Evolutionary conservation across 1,284 basidiomycete species (phyloP), one percentile per base, ranked within the genome.

Genomic region (Ustilago hordei): DNA sequence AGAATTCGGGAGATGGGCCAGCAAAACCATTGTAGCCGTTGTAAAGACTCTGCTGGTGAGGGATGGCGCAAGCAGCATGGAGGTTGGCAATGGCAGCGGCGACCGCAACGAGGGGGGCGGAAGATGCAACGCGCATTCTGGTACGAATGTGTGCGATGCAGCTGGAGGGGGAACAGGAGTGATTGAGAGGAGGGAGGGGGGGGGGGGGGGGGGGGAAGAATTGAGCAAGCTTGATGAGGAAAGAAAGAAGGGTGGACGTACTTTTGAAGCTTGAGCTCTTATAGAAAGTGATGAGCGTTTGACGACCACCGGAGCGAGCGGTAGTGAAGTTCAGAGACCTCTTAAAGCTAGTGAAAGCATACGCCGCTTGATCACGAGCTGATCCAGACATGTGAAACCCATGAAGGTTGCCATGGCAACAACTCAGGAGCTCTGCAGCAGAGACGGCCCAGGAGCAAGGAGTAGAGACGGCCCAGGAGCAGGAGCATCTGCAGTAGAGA

Each of bases 1-100:
- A 73, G 34, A 70, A 66, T 41, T 77, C 67, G 54, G 66, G 57
- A 0, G 66, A 12, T 3, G 64, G 62, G 4, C 58, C 58, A 2
- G 60, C 39, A 7, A 77, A 63, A 9, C 75, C 75, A 28, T 77
- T 77, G 67, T 58, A 77, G 35, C 63, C 54, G 59, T 77, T 67
- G 61, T 73, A 77, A 1, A 77, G 69, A 39, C 47, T 55, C 55
- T 73, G 69, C 60, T 73, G 66, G 55, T 72, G 69, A 32, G 75
- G 75, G 1, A 73, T 34, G 13, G 63, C 75, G 3, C 56, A 63
- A 19, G 56, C 69, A 19, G 45, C 38, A 9, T 58, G 61, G 28
- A 64, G 48, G 57, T 60, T 66, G 53, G 70, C 65, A 11, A 64
- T 50, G 31, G 64, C 64, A 19, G 69, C 64, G 19, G 64, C 64